These are phyloP conservation scores for Isoetes taiwanensis DNA, from an alignment of 75 land plant species.

Conservation along the genomic window DNA sequence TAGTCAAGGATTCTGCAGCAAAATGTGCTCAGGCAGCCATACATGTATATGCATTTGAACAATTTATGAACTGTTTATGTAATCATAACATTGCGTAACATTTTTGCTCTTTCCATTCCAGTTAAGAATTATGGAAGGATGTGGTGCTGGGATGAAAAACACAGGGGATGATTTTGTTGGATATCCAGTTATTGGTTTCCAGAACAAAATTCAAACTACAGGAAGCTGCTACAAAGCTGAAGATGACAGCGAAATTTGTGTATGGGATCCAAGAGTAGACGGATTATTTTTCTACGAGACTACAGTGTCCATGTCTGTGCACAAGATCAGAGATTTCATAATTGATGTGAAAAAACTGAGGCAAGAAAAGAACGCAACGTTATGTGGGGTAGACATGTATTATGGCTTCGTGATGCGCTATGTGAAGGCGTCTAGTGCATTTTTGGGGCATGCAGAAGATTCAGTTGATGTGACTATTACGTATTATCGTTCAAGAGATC, in stretches of 20 bases:
- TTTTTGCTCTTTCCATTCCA: no score
- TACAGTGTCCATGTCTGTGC: not conserved
- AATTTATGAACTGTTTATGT: no score
- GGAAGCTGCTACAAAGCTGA: conserved; percentile 12
- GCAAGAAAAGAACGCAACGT: not conserved
- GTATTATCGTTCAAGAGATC: conserved; percentile 40
- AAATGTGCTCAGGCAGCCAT: no score
- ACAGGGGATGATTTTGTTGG: not conserved
- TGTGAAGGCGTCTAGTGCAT: conserved; percentile 3
- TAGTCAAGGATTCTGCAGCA: no score
- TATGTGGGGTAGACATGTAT: not conserved
- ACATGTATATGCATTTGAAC: no score
- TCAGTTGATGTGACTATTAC: conserved; percentile 42
- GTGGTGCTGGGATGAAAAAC: conserved; percentile 10
- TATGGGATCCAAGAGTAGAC: conserved; percentile 8
- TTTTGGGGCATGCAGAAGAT: conserved; percentile 42
- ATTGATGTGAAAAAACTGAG: conserved; percentile 7
- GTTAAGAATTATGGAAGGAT: no score
- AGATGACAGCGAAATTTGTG: not conserved
- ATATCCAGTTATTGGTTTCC: conserved; percentile 13
- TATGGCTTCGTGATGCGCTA: conserved; percentile 1
- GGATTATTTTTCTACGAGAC: not conserved
- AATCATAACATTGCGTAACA: no score
- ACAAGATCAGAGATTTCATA: not conserved
- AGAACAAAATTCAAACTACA: conserved; percentile 8